Evolutionary conservation across 2,329 filamentous ascomycete species (phyloP).

Genomic region (Dryadomyces quercus-mongolicae): DNA sequence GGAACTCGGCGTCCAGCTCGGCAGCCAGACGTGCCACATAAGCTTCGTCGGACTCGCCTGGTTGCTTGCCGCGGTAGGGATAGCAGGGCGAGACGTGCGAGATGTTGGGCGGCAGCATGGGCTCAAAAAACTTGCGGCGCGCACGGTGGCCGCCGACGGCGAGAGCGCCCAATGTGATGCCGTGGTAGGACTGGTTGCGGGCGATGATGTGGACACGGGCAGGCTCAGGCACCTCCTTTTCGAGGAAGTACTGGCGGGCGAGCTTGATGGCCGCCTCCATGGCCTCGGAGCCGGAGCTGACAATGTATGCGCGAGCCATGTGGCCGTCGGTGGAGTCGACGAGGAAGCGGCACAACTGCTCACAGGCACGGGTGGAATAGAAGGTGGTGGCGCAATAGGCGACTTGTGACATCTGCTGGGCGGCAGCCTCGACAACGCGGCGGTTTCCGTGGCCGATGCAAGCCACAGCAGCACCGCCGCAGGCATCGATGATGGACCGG

Average conservation of each 20-base stretch:
- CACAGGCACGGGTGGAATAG: constrained; percentile 26
- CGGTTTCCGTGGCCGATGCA: constrained; percentile 32
- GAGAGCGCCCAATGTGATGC: constrained; percentile 56
- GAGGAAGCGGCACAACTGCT: constrained; percentile 25
- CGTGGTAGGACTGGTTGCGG: constrained; percentile 58
- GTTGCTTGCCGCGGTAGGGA: constrained; percentile 43
- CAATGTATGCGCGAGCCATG: constrained; percentile 26
- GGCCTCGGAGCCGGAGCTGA: constrained; percentile 43
- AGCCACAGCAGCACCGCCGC: constrained; percentile 32
- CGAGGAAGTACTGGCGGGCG: constrained; percentile 50
- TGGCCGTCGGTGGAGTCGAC: constrained; percentile 23
- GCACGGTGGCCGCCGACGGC: constrained; percentile 49
- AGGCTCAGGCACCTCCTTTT: constrained; percentile 40
- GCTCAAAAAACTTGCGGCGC: constrained; percentile 49
- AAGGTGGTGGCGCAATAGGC: constrained; percentile 31
- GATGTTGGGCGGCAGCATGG: constrained; percentile 44
- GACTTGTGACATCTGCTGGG: constrained; percentile 25
- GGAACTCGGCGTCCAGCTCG: constrained; percentile 58
- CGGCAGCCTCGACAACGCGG: constrained; percentile 27
- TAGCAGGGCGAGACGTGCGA: constrained; percentile 56
- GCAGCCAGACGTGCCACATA: constrained; percentile 49
- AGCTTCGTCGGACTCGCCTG: constrained; percentile 38
- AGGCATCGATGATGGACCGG: constrained; percentile 29
- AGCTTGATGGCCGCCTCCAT: constrained; percentile 55
- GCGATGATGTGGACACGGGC: constrained; percentile 54